Evolutionary conservation across 1,139 yeast species (phyloP).

Genomic region (Hemisphaericaspora subhashii): DNA sequence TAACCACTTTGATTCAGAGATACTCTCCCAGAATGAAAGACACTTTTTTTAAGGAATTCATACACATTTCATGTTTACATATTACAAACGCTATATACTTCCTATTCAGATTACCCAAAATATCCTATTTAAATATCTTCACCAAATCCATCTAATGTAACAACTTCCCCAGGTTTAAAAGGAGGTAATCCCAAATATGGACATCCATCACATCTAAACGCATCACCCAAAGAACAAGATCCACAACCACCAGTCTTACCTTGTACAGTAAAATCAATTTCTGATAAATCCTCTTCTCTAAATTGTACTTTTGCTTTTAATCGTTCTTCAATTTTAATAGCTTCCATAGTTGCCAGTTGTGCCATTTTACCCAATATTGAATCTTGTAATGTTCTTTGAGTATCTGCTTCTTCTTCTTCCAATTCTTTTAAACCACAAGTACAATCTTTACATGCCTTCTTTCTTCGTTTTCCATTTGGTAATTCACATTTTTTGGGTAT

Average conservation of each 20-base stretch:
- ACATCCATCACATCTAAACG: constrained; percentile 97
- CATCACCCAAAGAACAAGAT: constrained; percentile 95
- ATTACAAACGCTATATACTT: no score
- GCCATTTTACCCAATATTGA: constrained; percentile 50
- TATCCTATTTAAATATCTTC: constrained; percentile 45
- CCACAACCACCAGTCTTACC: constrained; percentile 98
- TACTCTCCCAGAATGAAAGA: no score
- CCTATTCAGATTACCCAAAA: no score
- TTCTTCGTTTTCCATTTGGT: constrained; percentile 62
- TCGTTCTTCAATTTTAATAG: constrained; percentile 52
- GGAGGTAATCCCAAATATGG: constrained; percentile 97
- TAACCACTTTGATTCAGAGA: no score
- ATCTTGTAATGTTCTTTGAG: constrained; percentile 49
- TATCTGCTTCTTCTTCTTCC: constrained; percentile 57
- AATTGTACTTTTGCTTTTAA: constrained; percentile 53
- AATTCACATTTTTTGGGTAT: constrained; percentile 51
- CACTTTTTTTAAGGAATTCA: no score
- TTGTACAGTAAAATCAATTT: constrained; percentile 90
- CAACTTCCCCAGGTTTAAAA: constrained; percentile 90
- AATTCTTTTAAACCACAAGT: constrained; percentile 92
- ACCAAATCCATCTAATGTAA: constrained; percentile 53
- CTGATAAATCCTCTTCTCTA: constrained; percentile 67
- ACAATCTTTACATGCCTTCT: constrained; percentile 95
- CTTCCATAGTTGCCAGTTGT: constrained; percentile 53
- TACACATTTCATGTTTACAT: no score